Conservation (phyloP, 169 alveolate species). For the Plasmodium falciparum region DNA sequence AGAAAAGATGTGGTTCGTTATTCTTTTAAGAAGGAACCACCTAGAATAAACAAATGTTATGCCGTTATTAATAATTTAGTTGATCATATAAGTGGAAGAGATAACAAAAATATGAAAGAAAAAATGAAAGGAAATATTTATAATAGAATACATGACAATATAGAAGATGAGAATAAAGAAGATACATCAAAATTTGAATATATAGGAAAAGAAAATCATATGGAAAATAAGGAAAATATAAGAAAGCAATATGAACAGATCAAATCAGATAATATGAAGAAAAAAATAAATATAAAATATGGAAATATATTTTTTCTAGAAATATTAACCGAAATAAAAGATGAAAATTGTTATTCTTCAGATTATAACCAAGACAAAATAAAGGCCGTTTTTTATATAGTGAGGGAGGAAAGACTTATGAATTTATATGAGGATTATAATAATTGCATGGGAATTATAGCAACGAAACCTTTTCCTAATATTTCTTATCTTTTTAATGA, state of each 20-base stretch:
- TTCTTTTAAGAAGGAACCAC: constrained; percentile 38
- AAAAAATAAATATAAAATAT: constrained; percentile 60
- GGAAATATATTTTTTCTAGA: constrained; percentile 61
- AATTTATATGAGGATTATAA: constrained; percentile 42
- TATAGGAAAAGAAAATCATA: constrained; percentile 2
- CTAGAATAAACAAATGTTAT: constrained; percentile 35
- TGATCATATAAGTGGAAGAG: too few species aligned
- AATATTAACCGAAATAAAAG: constrained; percentile 50
- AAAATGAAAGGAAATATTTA: background rate
- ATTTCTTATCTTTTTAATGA: constrained; percentile 4
- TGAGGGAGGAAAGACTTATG: constrained; percentile 53
- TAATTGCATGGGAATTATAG: constrained; percentile 61
- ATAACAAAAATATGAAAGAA: background rate
- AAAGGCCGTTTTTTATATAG: constrained; percentile 56
- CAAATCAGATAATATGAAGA: background rate
- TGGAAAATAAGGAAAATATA: background rate
- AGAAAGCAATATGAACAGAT: background rate
- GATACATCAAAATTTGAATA: background rate
- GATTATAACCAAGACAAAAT: constrained; percentile 37
- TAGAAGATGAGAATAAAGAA: background rate
- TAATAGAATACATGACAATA: background rate
- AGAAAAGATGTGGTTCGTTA: constrained; percentile 52
- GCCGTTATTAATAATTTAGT: constrained; percentile 12
- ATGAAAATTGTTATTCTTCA: constrained; percentile 24
- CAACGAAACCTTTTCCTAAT: constrained; percentile 48